Conservation (phyloP, 2,329 filamentous ascomycete species). For the Xylaria sp. region DNA sequence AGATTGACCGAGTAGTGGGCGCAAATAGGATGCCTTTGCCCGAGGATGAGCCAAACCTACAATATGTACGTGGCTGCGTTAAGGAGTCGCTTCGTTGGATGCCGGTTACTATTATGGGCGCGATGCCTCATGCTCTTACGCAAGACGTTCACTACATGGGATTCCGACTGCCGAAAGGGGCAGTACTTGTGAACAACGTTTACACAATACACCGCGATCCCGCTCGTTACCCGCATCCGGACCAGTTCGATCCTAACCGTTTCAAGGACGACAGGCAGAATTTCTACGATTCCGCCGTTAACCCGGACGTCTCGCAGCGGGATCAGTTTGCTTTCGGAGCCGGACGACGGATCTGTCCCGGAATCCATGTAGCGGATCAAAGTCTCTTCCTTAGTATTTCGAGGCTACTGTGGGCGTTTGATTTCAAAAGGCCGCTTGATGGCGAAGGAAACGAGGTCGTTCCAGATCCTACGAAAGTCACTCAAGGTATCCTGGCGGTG, state of each 20-base stretch:
- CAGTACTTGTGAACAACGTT: slow-evolving; percentile 58
- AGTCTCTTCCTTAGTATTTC: not conserved
- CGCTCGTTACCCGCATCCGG: slow-evolving; percentile 53
- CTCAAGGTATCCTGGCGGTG: slow-evolving; percentile 18
- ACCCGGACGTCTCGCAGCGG: slow-evolving; percentile 55
- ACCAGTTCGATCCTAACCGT: slow-evolving; percentile 54
- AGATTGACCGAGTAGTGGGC: slow-evolving; percentile 65
- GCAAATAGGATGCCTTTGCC: slow-evolving; percentile 60
- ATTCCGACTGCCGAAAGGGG: slow-evolving; percentile 58
- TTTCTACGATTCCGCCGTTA: slow-evolving; percentile 46
- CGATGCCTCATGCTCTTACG: slow-evolving; percentile 59
- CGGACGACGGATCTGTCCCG: slow-evolving; percentile 66
- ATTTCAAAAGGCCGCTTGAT: not conserved
- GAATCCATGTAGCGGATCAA: slow-evolving; percentile 64
- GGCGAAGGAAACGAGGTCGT: not conserved
- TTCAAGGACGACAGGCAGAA: slow-evolving; percentile 41
- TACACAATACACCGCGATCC: slow-evolving; percentile 60
- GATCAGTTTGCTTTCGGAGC: slow-evolving; percentile 67
- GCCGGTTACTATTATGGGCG: slow-evolving; percentile 48
- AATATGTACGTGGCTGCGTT: slow-evolving; percentile 62
- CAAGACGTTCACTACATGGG: slow-evolving; percentile 57
- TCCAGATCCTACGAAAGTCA: not conserved
- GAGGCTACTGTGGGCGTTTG: slow-evolving; percentile 8
- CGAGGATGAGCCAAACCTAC: slow-evolving; percentile 60
- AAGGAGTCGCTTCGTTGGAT: slow-evolving; percentile 69